Evolutionary conservation across 345 rosid genomes (phyloP).

Genomic region (Cardamine occulta): DNA sequence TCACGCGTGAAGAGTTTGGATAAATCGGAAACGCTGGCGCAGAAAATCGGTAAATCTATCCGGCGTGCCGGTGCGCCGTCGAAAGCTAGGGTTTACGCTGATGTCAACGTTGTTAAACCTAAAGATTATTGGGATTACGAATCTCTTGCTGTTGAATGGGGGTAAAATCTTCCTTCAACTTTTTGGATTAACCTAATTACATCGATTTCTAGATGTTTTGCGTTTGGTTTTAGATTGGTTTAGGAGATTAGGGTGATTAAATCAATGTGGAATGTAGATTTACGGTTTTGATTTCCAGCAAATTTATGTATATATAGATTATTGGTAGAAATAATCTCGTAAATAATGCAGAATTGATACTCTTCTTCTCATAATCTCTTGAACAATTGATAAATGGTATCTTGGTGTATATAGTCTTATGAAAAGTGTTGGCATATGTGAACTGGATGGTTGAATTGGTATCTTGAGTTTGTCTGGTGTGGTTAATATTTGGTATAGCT

Average conservation of each 20-base stretch:
- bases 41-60: slow-evolving; percentile 92
- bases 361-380: background rate
- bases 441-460: background rate
- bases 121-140: slow-evolving; percentile 81
- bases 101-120: slow-evolving; percentile 82
- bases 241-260: background rate
- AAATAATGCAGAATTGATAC: background rate
- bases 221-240: slow-evolving; percentile 3
- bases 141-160: slow-evolving; percentile 86
- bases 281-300: slow-evolving; percentile 20
- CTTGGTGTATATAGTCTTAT: background rate
- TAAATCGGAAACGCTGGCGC: slow-evolving; percentile 78
- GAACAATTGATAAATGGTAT: background rate
- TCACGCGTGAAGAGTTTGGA: slow-evolving; percentile 40
- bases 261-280: slow-evolving; percentile 26
- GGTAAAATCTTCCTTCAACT: slow-evolving; percentile 46
- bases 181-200: background rate
- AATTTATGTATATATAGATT: background rate
- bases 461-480: no score
- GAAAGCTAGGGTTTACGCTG: slow-evolving; percentile 92
- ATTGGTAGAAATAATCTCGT: background rate
- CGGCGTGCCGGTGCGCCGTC: slow-evolving; percentile 96
- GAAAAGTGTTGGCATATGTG: background rate
- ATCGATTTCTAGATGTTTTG: background rate
- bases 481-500: background rate